phyloP scores from a whole-genome alignment of 371 early-diverging fungal genomes.

The Mortierella sp. region DNA sequence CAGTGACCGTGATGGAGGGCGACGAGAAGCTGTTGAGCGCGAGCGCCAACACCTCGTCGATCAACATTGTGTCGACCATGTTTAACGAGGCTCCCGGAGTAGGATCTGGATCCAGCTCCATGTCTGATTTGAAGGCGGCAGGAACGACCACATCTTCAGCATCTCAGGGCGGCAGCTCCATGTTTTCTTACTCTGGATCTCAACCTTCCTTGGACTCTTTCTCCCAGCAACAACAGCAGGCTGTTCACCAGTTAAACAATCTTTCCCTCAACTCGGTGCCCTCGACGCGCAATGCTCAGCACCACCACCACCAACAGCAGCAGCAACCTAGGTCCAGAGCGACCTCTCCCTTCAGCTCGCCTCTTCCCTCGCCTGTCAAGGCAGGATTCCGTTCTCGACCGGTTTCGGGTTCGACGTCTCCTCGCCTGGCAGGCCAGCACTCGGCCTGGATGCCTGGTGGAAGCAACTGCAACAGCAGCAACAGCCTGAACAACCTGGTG shows the following conservation, averaged over 20 bases:
- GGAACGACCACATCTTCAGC: slow-evolving; percentile 18
- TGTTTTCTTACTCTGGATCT: slow-evolving; percentile 20
- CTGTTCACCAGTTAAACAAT: slow-evolving; percentile 45
- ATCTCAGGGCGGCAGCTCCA: slow-evolving; percentile 27
- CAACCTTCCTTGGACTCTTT: slow-evolving; percentile 31
- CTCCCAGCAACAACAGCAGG: slow-evolving; percentile 55
- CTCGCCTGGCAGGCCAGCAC: slow-evolving; percentile 24
- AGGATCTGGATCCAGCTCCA: slow-evolving; percentile 36
- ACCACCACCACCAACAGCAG: slow-evolving; percentile 25
- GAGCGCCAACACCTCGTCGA: slow-evolving; percentile 58
- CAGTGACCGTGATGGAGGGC: slow-evolving; percentile 68
- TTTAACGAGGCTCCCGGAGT: slow-evolving; percentile 57
- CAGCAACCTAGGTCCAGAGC: slow-evolving; percentile 38
- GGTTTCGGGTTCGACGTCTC: slow-evolving; percentile 51
- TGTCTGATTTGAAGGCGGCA: slow-evolving; percentile 18
- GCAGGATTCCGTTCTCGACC: slow-evolving; percentile 55
- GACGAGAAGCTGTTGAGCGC: slow-evolving; percentile 62
- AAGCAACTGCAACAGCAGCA: slow-evolving; percentile 15
- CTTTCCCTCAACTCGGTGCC: slow-evolving; percentile 28
- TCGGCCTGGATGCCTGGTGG: slow-evolving; percentile 21
- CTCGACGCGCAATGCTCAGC: slow-evolving; percentile 17
- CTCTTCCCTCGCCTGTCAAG: slow-evolving; percentile 52
- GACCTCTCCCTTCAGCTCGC: slow-evolving; percentile 42
- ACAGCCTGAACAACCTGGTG: slow-evolving; percentile 19
- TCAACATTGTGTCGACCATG: slow-evolving; percentile 68